Evolutionary conservation across 116 monocot species (phyloP).

Genomic region (Posidonia oceanica): DNA sequence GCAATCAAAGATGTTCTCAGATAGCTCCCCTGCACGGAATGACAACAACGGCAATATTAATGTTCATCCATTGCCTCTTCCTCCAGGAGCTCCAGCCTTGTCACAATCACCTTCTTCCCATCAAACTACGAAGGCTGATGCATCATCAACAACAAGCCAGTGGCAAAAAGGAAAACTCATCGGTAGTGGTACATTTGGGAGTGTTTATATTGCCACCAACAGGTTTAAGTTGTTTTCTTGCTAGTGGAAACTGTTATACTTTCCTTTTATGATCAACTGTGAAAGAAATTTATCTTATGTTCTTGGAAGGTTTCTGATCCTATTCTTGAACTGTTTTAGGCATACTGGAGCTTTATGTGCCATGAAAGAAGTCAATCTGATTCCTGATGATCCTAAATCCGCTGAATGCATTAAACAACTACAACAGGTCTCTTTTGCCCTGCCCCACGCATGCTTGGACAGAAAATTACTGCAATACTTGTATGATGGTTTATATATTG

Average conservation of each 20-base stretch:
- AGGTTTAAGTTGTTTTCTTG: slow-evolving; percentile 18
- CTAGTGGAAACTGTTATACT: no score
- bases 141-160: slow-evolving; percentile 37
- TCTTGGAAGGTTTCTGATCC: not conserved
- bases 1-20: slow-evolving; percentile 38
- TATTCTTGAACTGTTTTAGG: slow-evolving; percentile 21
- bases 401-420: slow-evolving; percentile 67
- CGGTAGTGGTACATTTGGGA: slow-evolving; percentile 86
- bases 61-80: slow-evolving; percentile 84
- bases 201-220: slow-evolving; percentile 72
- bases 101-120: slow-evolving; percentile 18
- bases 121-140: slow-evolving; percentile 31
- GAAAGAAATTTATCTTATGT: not conserved
- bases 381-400: slow-evolving; percentile 75
- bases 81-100: slow-evolving; percentile 40
- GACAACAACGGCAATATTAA: slow-evolving; percentile 26
- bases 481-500: no score
- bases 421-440: slow-evolving; percentile 41
- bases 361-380: slow-evolving; percentile 93
- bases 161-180: slow-evolving; percentile 91
- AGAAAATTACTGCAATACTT: no score
- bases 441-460: not conserved
- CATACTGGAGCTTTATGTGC: slow-evolving; percentile 83
- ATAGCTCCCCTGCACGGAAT: slow-evolving; percentile 19
- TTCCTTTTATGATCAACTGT: not conserved